Evolutionary conservation across 2,329 filamentous ascomycete genomes (phyloP).

Genomic region (Aspergillus flavus): DNA sequence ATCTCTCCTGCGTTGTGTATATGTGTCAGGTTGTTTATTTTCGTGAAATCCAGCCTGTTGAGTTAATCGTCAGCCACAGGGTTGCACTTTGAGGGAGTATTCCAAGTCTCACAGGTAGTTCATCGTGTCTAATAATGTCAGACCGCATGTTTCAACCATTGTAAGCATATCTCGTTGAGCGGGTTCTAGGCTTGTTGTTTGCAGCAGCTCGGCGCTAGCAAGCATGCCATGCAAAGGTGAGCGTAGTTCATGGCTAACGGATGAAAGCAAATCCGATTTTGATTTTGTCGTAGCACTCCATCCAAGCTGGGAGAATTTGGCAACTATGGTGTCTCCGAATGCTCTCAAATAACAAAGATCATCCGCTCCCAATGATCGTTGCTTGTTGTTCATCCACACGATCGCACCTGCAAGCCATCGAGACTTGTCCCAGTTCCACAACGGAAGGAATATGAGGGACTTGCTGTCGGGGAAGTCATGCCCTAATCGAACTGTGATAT

Average conservation of each 20-base stretch:
- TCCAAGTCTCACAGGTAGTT: slow-evolving; percentile 33
- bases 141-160: slow-evolving; percentile 54
- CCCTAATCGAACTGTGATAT: slow-evolving; percentile 16
- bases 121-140: slow-evolving; percentile 55
- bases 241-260: slow-evolving; percentile 56
- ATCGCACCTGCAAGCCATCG: slow-evolving; percentile 37
- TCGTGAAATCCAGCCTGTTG: slow-evolving; percentile 36
- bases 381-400: slow-evolving; percentile 29
- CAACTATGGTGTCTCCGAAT: slow-evolving; percentile 38
- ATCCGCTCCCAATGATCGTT: slow-evolving; percentile 23
- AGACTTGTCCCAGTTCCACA: slow-evolving; percentile 39
- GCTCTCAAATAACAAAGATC: slow-evolving; percentile 40
- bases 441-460: slow-evolving; percentile 34
- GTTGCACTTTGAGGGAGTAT: rapidly evolving
- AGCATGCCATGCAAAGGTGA: slow-evolving; percentile 52
- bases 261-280: slow-evolving; percentile 56
- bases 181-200: slow-evolving; percentile 45
- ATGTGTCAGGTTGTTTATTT: slow-evolving; percentile 36
- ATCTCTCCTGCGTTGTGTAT: slow-evolving; percentile 13
- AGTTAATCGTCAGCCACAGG: slow-evolving; percentile 7
- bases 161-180: slow-evolving; percentile 49
- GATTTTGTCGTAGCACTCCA: slow-evolving; percentile 44
- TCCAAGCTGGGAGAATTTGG: slow-evolving; percentile 38
- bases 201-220: slow-evolving; percentile 54
- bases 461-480: slow-evolving; percentile 26